A percentile compares a stretch with the other conserved stretches of the same genome.
These are phyloP conservation scores for Bauhinia variegata DNA, from an alignment of 306 rosid species.

Conservation along the genomic window DNA sequence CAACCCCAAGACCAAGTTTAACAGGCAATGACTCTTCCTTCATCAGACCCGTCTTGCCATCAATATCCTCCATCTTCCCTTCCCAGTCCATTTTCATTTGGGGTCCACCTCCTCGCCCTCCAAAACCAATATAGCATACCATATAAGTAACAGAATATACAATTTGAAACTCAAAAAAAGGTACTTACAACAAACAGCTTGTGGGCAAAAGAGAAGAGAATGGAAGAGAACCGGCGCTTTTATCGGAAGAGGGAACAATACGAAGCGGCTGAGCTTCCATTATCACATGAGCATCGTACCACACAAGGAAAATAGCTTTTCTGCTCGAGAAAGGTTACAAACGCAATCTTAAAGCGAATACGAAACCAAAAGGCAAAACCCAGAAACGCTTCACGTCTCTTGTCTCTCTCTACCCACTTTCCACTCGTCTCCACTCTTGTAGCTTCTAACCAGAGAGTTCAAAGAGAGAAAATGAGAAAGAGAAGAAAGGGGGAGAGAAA, in stretches of 20 bases:
- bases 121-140: constrained; percentile 21
- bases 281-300: constrained; percentile 27
- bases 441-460: not conserved
- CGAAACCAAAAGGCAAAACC: not conserved
- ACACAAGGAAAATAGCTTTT: constrained; percentile 2
- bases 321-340: not conserved
- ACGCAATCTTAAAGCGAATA: not conserved
- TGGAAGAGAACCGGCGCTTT: constrained; percentile 41
- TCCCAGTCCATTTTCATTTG: constrained; percentile 43
- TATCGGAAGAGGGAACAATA: constrained; percentile 44
- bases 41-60: constrained; percentile 23
- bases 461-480: not conserved
- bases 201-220: constrained; percentile 20
- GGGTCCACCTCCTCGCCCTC: constrained; percentile 40
- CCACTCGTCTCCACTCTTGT: not conserved
- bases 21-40: constrained; percentile 40
- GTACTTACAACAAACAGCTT: not conserved
- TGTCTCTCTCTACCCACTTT: not conserved
- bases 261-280: constrained; percentile 48
- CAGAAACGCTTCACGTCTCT: not conserved
- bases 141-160: not conserved
- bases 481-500: not conserved
- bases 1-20: constrained; percentile 49
- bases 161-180: not conserved
- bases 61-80: constrained; percentile 36